Percentiles rank a stretch among this genome's conserved stretches.
Evolutionary conservation across 225 moss, liverwort and hornwort species (phyloP).

Genomic region (Physcomitrellopsis africana): DNA sequence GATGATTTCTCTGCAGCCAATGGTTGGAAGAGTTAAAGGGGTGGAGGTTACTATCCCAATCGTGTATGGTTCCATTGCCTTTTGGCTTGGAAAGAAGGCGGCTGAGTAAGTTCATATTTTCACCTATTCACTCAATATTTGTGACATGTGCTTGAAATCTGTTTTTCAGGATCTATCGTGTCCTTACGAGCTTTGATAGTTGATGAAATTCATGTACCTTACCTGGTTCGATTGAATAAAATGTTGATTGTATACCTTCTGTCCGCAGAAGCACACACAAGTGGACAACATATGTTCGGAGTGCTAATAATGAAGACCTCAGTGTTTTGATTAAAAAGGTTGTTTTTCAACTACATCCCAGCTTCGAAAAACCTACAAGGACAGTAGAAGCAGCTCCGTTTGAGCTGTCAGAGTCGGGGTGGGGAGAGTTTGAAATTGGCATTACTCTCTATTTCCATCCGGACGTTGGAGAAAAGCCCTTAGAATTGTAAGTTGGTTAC

Average conservation of each 20-base stretch:
- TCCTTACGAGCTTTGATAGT: neutral
- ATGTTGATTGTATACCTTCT: conserved; percentile 19
- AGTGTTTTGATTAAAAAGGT: conserved; percentile 82
- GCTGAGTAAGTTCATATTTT: conserved; percentile 64
- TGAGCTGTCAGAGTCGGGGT: conserved; percentile 90
- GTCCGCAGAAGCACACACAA: conserved; percentile 87
- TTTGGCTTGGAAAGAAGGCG: conserved; percentile 99
- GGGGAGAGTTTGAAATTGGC: conserved; percentile 99
- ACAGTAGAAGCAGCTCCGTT: conserved; percentile 90
- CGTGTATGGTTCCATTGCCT: conserved; percentile 90
- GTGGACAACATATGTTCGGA: conserved; percentile 94
- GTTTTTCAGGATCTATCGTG: neutral
- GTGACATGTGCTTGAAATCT: conserved; percentile 8
- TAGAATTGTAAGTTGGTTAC: conserved; percentile 72
- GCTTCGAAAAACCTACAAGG: conserved; percentile 89
- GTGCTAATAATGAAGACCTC: conserved; percentile 87
- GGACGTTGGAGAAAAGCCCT: conserved; percentile 85
- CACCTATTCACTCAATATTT: neutral
- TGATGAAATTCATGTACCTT: neutral
- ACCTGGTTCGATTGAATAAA: neutral
- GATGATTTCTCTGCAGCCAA: conserved; percentile 63
- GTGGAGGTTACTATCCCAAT: conserved; percentile 89
- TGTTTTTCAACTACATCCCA: conserved; percentile 93
- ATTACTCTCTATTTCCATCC: conserved; percentile 90
- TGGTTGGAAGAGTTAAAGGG: conserved; percentile 85